Evolutionary conservation across 2,329 filamentous ascomycete species (phyloP).

Genomic region (Neoascochyta sp.): DNA sequence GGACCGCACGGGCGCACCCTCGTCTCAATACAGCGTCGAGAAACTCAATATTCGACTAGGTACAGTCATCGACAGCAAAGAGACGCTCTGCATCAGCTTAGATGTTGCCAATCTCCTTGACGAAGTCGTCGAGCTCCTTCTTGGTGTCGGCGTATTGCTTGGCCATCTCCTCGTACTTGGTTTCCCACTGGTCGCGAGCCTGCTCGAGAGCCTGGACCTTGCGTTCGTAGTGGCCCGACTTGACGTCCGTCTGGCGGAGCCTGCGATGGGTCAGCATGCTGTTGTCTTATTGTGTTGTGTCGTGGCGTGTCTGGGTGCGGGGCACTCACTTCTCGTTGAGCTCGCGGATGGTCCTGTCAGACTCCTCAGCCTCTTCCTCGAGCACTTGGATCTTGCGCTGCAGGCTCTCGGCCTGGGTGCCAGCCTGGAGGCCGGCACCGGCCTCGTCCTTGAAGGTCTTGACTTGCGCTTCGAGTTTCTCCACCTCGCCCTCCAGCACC

Average conservation of each 20-base stretch:
- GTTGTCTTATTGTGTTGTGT: too few relatives aligned
- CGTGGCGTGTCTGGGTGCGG: neutral
- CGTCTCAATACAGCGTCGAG: slow-evolving; percentile 12
- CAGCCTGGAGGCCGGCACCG: slow-evolving; percentile 75
- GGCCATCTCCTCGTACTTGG: slow-evolving; percentile 96
- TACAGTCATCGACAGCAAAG: slow-evolving; percentile 30
- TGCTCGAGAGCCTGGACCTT: slow-evolving; percentile 96
- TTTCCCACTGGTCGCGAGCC: slow-evolving; percentile 89
- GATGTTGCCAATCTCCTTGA: slow-evolving; percentile 88
- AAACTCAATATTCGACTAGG: slow-evolving; percentile 17
- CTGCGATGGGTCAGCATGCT: slow-evolving; percentile 49
- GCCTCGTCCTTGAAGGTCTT: slow-evolving; percentile 85
- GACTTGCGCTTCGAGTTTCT: slow-evolving; percentile 81
- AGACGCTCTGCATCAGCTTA: slow-evolving; percentile 47
- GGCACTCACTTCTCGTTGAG: slow-evolving; percentile 91
- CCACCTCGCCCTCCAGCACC: slow-evolving; percentile 82
- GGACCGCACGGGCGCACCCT: slow-evolving; percentile 16
- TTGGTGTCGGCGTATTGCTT: slow-evolving; percentile 80
- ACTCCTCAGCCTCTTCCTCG: slow-evolving; percentile 96
- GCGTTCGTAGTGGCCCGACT: slow-evolving; percentile 98
- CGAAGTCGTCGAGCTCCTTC: slow-evolving; percentile 89
- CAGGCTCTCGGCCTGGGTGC: slow-evolving; percentile 86
- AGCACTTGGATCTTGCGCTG: slow-evolving; percentile 90
- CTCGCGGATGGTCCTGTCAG: slow-evolving; percentile 93
- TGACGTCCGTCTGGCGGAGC: slow-evolving; percentile 98